Percentiles rank a stretch among this genome's conserved stretches.
phyloP scores from a whole-genome alignment of 106 monocot genomes.

The Agapanthus africanus region DNA sequence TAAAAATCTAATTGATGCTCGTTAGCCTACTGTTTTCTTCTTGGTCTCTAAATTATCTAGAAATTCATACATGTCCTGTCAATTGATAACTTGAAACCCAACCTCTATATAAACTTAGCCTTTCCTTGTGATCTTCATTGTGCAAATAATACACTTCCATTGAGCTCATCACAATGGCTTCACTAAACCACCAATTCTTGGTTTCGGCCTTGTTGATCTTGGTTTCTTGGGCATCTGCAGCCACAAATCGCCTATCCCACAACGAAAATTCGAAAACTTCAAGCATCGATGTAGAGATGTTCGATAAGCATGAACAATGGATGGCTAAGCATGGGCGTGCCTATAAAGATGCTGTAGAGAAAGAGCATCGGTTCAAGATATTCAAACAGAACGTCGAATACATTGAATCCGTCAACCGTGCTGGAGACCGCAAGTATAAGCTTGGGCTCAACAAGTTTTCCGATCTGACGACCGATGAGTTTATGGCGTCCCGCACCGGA shows the following conservation, averaged over 20 bases:
- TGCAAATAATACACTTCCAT: no score
- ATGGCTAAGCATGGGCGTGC: neutral
- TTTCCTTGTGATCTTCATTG: no score
- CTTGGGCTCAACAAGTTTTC: constrained; percentile 8
- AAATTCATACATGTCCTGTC: no score
- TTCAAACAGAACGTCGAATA: constrained; percentile 5
- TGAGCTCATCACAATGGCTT: neutral
- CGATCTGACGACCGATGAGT: constrained; percentile 7
- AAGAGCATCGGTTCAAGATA: constrained; percentile 3
- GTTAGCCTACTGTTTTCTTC: no score
- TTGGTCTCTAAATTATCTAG: no score
- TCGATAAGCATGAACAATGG: constrained; percentile 2
- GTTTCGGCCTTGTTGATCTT: neutral
- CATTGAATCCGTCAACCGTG: constrained; percentile 8
- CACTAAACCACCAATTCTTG: neutral
- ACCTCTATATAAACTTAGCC: no score
- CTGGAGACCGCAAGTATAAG: constrained; percentile 2
- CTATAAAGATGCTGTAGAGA: constrained; percentile 6
- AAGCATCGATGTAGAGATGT: no score
- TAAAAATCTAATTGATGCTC: no score
- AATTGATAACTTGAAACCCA: no score
- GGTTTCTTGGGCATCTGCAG: neutral
- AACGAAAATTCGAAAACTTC: no score
- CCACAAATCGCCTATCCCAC: neutral
- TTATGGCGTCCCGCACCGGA: neutral